Conservation (phyloP, 2,329 filamentous ascomycete genomes). For the Aspergillus ochraceoroseus region DNA sequence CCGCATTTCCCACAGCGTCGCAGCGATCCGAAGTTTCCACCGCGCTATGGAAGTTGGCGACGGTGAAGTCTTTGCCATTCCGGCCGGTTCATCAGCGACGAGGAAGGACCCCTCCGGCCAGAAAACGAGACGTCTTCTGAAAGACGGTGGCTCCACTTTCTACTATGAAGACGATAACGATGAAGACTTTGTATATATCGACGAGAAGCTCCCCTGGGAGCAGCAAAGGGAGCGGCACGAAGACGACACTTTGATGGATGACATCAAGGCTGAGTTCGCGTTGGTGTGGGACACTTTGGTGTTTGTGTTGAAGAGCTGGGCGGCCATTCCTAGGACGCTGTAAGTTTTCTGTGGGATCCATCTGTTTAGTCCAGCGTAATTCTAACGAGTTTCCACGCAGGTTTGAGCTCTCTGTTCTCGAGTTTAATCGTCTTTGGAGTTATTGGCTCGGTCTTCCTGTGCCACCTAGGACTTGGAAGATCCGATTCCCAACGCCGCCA, state of each 20-base stretch:
- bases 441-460: constrained; percentile 62
- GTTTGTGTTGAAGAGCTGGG: constrained; percentile 67
- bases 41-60: constrained; percentile 41
- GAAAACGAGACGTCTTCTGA: constrained; percentile 23
- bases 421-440: constrained; percentile 54
- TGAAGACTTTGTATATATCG: constrained; percentile 37
- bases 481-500: constrained; percentile 41
- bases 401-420: constrained; percentile 50
- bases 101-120: constrained; percentile 18
- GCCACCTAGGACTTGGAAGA: constrained; percentile 53
- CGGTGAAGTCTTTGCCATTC: constrained; percentile 30
- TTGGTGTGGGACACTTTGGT: constrained; percentile 59
- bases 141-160: constrained; percentile 34
- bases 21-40: constrained; percentile 68
- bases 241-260: constrained; percentile 51
- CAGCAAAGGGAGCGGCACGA: constrained; percentile 24
- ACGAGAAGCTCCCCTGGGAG: constrained; percentile 34
- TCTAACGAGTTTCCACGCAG: no score
- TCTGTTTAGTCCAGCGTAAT: no score
- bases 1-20: constrained; percentile 74
- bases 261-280: constrained; percentile 59
- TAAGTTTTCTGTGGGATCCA: constrained; percentile 53
- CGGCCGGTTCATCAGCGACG: constrained; percentile 27
- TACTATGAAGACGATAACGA: constrained; percentile 41
- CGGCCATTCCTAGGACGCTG: constrained; percentile 61